Conservation (phyloP, 2,329 filamentous ascomycete species). For the Alternaria sp. region DNA sequence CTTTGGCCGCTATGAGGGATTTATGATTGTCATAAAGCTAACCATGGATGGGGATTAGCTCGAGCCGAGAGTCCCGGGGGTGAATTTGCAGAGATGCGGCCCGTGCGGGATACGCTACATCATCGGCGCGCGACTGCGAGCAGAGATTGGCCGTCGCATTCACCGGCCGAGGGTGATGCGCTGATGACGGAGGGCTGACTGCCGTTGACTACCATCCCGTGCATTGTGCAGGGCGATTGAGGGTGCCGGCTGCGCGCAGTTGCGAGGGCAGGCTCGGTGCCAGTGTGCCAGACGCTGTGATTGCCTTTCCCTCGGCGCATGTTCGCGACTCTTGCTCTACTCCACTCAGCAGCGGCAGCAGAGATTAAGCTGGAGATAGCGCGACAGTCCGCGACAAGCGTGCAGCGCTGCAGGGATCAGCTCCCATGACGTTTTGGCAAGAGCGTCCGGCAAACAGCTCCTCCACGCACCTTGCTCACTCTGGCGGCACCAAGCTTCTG, state of each 20-base stretch:
- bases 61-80: conserved; percentile 26
- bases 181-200: conserved; percentile 9
- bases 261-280: neutral
- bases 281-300: neutral
- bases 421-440: conserved; percentile 20
- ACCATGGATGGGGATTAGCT: conserved; percentile 20
- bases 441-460: conserved; percentile 5
- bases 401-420: conserved; percentile 16
- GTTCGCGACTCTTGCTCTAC: conserved; percentile 3
- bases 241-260: neutral
- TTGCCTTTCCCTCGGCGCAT: neutral
- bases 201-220: neutral
- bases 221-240: neutral
- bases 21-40: conserved; percentile 27
- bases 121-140: conserved; percentile 17
- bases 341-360: conserved; percentile 22
- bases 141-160: conserved; percentile 24
- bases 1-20: conserved; percentile 28
- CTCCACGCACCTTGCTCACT: conserved; percentile 4
- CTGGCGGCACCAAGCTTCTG: conserved; percentile 16
- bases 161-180: conserved; percentile 19
- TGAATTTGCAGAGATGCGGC: conserved; percentile 21
- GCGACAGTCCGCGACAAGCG: conserved; percentile 23
- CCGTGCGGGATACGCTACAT: conserved; percentile 25
- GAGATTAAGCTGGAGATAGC: conserved; percentile 38